Conservation (phyloP, 139 green algal species). For the Asterochloris sp. region DNA sequence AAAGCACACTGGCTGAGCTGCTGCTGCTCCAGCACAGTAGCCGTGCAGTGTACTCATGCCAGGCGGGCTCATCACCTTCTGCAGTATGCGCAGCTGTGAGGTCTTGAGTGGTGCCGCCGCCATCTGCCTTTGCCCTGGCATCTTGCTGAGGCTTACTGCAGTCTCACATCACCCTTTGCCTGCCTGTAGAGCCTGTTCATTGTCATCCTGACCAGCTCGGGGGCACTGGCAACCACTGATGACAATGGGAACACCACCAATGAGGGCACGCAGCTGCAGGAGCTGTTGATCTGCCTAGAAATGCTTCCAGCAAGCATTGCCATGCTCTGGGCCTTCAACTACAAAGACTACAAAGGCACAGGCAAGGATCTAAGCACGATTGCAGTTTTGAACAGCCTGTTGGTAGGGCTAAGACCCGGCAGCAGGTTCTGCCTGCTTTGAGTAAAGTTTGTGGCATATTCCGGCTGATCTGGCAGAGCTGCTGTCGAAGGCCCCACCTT, state of each 20-base stretch:
- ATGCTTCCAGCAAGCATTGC: conserved; percentile 83
- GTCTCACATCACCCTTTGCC: neutral
- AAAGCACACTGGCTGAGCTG: too few species aligned
- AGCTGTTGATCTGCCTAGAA: conserved; percentile 93
- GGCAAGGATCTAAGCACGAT: conserved; percentile 9
- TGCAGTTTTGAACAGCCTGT: too few species aligned
- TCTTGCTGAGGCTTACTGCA: neutral
- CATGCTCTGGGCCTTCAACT: conserved; percentile 90
- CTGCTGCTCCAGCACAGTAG: too few species aligned
- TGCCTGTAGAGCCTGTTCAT: conserved; percentile 69
- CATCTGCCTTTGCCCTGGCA: neutral
- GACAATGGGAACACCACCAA: conserved; percentile 8
- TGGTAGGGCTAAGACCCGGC: too few species aligned
- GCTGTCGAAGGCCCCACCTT: too few species aligned
- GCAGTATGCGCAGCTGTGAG: too few species aligned
- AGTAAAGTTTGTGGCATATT: too few species aligned
- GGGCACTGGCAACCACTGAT: conserved; percentile 32
- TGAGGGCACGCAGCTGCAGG: conserved; percentile 81
- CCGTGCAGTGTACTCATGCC: too few species aligned
- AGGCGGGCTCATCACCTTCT: too few species aligned
- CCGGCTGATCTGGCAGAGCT: too few species aligned
- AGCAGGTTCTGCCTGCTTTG: too few species aligned
- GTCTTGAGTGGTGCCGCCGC: too few species aligned
- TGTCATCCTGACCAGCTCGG: conserved; percentile 47
- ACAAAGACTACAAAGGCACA: conserved; percentile 68